Conservation (phyloP, 2,329 filamentous ascomycete species). For the Ceratocystis alfenasii region DNA sequence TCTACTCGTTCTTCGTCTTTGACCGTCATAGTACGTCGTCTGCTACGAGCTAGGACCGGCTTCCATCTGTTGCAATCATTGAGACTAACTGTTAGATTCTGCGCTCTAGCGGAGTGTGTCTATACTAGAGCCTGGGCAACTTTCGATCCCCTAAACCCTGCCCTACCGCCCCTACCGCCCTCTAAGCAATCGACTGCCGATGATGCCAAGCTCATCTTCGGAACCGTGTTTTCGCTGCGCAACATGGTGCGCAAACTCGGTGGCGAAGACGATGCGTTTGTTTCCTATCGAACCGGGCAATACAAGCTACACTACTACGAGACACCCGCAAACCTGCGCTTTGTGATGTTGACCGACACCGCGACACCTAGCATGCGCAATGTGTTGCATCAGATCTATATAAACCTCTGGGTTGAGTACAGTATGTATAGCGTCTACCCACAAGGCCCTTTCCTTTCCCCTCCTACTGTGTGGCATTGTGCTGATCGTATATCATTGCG, state of each 20-base stretch:
- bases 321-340: constrained; percentile 87
- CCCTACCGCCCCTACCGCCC: constrained; percentile 25
- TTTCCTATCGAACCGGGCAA: constrained; percentile 82
- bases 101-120: constrained; percentile 74
- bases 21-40: constrained; percentile 75
- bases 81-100: constrained; percentile 1
- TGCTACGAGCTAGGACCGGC: not conserved
- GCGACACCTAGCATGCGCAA: constrained; percentile 82
- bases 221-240: constrained; percentile 86
- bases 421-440: constrained; percentile 38
- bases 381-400: constrained; percentile 94
- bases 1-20: constrained; percentile 98
- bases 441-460: not conserved
- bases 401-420: constrained; percentile 95
- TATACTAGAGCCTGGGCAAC: constrained; percentile 80
- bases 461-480: not conserved
- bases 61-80: constrained; percentile 20
- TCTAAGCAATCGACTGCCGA: constrained; percentile 40
- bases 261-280: constrained; percentile 86
- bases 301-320: constrained; percentile 99
- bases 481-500: not conserved
- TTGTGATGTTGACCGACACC: constrained; percentile 91
- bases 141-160: constrained; percentile 28
- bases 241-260: constrained; percentile 96
- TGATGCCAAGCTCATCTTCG: constrained; percentile 94